Percentiles rank a stretch among this genome's conserved stretches.
Conservation (phyloP, 768 basidiomycete species). For the Lactarius quietus region DNA sequence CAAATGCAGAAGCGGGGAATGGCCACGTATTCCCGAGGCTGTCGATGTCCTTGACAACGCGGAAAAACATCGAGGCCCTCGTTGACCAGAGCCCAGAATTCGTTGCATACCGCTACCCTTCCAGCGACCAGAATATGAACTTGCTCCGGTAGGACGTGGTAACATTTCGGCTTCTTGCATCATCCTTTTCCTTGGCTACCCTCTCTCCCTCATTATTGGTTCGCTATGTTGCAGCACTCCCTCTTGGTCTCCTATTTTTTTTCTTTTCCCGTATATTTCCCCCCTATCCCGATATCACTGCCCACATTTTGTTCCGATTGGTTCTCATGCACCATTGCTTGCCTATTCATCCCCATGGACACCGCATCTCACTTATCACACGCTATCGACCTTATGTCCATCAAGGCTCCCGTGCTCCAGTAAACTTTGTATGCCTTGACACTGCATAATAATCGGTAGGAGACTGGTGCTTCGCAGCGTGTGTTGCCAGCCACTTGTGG, state of each 20-base stretch:
- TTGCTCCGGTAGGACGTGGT: conserved; percentile 43
- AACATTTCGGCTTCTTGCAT: not conserved
- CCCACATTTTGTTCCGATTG: conserved; percentile 3
- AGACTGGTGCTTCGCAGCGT: not conserved
- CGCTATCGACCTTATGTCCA: conserved; percentile 5
- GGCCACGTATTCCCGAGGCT: conserved; percentile 44
- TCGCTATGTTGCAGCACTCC: conserved; percentile 4
- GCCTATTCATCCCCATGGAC: conserved; percentile 20
- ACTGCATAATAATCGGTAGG: conserved; percentile 20
- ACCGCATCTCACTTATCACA: conserved; percentile 9
- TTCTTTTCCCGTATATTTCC: not conserved
- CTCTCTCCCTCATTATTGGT: conserved; percentile 8
- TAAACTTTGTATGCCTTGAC: conserved; percentile 21
- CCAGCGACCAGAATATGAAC: conserved; percentile 65
- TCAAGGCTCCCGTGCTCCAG: conserved; percentile 9
- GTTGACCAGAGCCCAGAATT: conserved; percentile 86
- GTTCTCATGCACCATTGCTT: conserved; percentile 29
- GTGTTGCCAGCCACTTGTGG: not conserved
- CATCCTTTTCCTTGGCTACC: conserved; percentile 1
- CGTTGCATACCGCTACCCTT: conserved; percentile 85
- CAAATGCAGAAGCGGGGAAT: conserved; percentile 40
- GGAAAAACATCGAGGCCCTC: conserved; percentile 70
- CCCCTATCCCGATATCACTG: not conserved
- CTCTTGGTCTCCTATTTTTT: conserved; percentile 1
- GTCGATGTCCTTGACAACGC: conserved; percentile 51